Evolutionary conservation across 2,329 filamentous ascomycete genomes (phyloP), one percentile per base, ranked within the genome.

Genomic region (Monilinia aucupariae): DNA sequence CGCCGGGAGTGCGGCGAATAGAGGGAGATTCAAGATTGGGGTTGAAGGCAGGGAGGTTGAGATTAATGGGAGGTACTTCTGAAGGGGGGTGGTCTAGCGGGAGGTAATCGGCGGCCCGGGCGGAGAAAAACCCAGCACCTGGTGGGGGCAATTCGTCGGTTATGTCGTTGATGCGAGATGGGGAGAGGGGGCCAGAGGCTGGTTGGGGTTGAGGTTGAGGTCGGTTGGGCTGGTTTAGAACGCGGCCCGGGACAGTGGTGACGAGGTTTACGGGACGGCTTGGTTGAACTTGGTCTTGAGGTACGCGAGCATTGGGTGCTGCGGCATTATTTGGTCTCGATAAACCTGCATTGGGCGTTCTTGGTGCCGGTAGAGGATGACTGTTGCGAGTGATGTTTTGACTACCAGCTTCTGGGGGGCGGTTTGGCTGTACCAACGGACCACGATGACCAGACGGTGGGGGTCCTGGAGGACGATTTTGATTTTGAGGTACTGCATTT

Each of bases 1-100:
- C 83, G 2, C 92, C 92, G 0, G 89, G 89, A 0, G 93, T 97
- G 73, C 93, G 92, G 65, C 91, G 85, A 72, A 96, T 92, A 0
- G 92, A 94, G 0, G 92, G 92, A 65, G 87, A 91, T 70, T 92
- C 88, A 7, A 85, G 81, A 64, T 86, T 86, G 3, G 88, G 89
- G 69, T 92, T 88, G 74, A 92, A 93, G 30, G 81, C 78, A 15
- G 84, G 80, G 7, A 78, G 78, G 9, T 77, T 76, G 45, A 78
- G 75, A 76, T 74, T 4, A 79, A 74, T 4, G 75, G 72, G 41
- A 77, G 76, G n/a, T 56, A 50, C 25, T 64, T 78, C 54, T 5
- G 61, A 58, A 5, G 34, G 20, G 13, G 51, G 34, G 4, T 56
- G 54, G 1, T 62, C 60, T 63, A 84, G 81, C 7, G 82, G 78